Percentiles rank a stretch among this genome's conserved stretches.
These are phyloP conservation scores for Backusella liffmaniae DNA, from an alignment of 192 early-diverging fungal genomes.

Conservation along the genomic window DNA sequence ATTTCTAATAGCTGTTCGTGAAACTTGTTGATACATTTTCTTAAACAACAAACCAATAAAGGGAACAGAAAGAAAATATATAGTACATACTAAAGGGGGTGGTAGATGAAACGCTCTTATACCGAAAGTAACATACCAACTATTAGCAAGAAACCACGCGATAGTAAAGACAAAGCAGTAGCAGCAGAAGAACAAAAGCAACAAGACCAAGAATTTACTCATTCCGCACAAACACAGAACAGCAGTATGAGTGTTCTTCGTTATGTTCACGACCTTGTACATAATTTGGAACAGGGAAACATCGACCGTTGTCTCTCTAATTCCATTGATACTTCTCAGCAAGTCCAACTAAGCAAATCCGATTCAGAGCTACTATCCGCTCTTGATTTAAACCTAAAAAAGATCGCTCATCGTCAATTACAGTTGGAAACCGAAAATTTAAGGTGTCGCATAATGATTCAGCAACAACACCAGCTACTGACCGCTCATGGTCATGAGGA, in stretches of 20 bases:
- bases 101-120: conserved; percentile 18
- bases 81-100: not conserved
- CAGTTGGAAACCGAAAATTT: conserved; percentile 35
- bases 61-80: not conserved
- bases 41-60: not conserved
- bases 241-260: conserved; percentile 9
- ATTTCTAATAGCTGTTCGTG: not conserved
- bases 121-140: conserved; percentile 3
- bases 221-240: not conserved
- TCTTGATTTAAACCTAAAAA: conserved; percentile 23
- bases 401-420: conserved; percentile 29
- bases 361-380: not conserved
- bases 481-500: conserved; percentile 17
- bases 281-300: conserved; percentile 15
- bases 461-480: conserved; percentile 28
- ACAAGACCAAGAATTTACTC: not conserved
- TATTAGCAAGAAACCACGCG: conserved; percentile 15
- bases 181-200: not conserved
- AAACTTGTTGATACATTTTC: not conserved
- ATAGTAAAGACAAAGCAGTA: conserved; percentile 7
- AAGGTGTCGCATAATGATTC: conserved; percentile 29
- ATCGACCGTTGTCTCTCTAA: conserved; percentile 13
- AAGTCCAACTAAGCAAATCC: conserved; percentile 18
- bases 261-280: conserved; percentile 10
- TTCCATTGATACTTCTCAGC: not conserved